These are phyloP conservation scores for Aspergillus sp. DNA, from an alignment of 2,329 filamentous ascomycete species.

Conservation along the genomic window DNA sequence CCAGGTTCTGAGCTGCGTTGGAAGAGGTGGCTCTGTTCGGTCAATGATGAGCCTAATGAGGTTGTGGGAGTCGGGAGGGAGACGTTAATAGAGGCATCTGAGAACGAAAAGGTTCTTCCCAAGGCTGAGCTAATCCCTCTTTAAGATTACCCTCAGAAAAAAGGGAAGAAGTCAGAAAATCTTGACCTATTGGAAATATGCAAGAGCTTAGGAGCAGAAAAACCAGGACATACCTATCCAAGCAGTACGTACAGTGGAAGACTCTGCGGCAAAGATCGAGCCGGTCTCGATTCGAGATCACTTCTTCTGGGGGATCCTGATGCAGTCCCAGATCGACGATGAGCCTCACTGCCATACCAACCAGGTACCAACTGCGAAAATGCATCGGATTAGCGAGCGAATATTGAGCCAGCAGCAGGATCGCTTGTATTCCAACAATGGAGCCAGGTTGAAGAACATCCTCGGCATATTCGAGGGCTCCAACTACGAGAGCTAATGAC, in stretches of 20 bases:
- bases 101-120: constrained; percentile 84
- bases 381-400: constrained; percentile 82
- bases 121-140: constrained; percentile 85
- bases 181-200: not conserved
- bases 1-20: constrained; percentile 60
- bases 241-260: constrained; percentile 83
- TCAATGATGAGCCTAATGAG: constrained; percentile 43
- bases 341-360: constrained; percentile 81
- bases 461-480: constrained; percentile 71
- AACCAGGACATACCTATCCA: constrained; percentile 62
- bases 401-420: constrained; percentile 81
- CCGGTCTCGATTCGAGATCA: constrained; percentile 59
- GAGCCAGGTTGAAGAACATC: constrained; percentile 79
- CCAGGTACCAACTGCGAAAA: constrained; percentile 89
- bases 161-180: constrained; percentile 8
- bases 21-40: constrained; percentile 39
- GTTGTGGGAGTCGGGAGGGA: constrained; percentile 55
- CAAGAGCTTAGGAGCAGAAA: not conserved
- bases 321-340: constrained; percentile 87
- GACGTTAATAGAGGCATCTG: constrained; percentile 79
- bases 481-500: constrained; percentile 54
- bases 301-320: constrained; percentile 73
- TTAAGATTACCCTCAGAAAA: not conserved
- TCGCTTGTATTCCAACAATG: constrained; percentile 75
- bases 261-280: constrained; percentile 74